A percentile compares a stretch with the other conserved stretches of the same genome.
Evolutionary conservation across 768 basidiomycete species (phyloP).

Genomic region (Auricularia sp.): DNA sequence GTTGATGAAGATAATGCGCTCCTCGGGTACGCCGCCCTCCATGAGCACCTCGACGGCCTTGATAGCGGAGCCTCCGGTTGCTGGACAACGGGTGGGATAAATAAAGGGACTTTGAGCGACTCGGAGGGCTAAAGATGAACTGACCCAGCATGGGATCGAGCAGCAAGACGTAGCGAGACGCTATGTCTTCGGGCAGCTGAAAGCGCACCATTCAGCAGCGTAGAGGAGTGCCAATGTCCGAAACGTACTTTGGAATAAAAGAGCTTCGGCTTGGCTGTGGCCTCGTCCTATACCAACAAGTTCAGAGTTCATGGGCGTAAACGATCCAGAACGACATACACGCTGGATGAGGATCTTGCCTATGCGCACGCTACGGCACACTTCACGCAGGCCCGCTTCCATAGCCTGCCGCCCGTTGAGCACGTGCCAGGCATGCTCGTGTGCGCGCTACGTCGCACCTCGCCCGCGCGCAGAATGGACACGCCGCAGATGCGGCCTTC

Average conservation of each 20-base stretch:
- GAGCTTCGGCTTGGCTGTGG: constrained; percentile 84
- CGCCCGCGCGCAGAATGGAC: constrained; percentile 87
- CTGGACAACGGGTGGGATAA: constrained; percentile 23
- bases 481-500: constrained; percentile 96
- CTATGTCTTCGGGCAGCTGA: constrained; percentile 89
- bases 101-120: too few species aligned
- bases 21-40: constrained; percentile 87
- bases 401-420: constrained; percentile 52
- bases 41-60: constrained; percentile 93
- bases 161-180: constrained; percentile 80
- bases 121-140: constrained; percentile 14
- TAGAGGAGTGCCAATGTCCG: not conserved
- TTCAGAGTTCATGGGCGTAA: not conserved
- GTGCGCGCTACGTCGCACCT: constrained; percentile 35
- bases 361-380: constrained; percentile 87
- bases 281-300: constrained; percentile 64
- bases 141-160: constrained; percentile 95
- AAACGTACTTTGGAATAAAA: constrained; percentile 71
- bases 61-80: constrained; percentile 95
- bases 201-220: not conserved
- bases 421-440: not conserved
- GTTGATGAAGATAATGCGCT: constrained; percentile 91
- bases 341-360: constrained; percentile 98
- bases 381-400: constrained; percentile 94
- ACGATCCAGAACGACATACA: constrained; percentile 32